These are phyloP conservation scores for Phytophthora sojae DNA, from an alignment of 352 stramenopile species.

Conservation along the genomic window DNA sequence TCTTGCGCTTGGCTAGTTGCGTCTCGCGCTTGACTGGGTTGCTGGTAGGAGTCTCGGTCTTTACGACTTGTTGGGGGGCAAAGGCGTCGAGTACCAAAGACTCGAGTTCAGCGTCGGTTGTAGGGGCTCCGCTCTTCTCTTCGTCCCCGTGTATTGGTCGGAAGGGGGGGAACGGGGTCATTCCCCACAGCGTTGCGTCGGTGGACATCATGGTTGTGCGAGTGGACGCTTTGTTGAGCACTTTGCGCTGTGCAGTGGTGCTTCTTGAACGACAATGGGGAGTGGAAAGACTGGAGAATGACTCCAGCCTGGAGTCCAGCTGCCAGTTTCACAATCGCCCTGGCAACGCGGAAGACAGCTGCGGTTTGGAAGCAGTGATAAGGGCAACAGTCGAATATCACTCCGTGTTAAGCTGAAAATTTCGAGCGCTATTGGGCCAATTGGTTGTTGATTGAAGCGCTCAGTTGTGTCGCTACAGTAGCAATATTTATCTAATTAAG, in stretches of 20 bases:
- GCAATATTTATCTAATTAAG: too few species aligned
- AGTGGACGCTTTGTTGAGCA: neutral
- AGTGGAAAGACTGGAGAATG: neutral
- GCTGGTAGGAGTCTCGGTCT: neutral
- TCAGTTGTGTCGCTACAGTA: too few species aligned
- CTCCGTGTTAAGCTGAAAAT: too few species aligned
- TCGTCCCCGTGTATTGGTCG: neutral
- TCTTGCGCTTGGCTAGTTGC: neutral
- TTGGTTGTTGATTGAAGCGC: too few species aligned
- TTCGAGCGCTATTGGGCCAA: too few species aligned
- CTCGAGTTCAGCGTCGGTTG: neutral
- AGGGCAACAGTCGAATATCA: neutral
- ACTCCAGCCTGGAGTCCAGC: neutral
- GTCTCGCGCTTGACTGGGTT: neutral
- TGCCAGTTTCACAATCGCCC: neutral
- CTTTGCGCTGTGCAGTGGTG: neutral
- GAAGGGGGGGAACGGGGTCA: neutral
- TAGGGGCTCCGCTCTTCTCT: neutral
- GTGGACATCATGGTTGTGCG: constrained; percentile 1
- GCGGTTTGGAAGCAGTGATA: neutral
- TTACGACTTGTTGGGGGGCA: neutral
- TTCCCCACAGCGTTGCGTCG: neutral
- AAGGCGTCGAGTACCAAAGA: neutral
- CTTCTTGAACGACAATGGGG: neutral
- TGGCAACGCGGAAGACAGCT: neutral